phyloP scores from a whole-genome alignment of 2,329 filamentous ascomycete species.

The Seiridium unicorne region DNA sequence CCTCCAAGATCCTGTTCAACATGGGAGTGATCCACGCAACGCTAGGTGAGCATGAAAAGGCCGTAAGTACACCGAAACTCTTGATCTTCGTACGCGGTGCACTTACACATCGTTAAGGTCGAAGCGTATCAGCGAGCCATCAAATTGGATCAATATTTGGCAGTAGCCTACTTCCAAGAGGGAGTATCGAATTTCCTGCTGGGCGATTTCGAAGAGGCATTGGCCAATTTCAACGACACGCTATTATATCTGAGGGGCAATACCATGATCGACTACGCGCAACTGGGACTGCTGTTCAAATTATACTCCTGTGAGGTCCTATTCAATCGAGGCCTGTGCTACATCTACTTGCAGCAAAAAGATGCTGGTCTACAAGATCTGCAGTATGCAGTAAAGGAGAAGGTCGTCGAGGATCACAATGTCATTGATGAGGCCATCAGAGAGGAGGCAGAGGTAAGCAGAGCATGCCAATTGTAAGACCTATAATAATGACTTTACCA shows the following conservation, averaged over 20 bases:
- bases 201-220: conserved; percentile 93
- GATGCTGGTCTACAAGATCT: conserved; percentile 90
- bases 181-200: conserved; percentile 97
- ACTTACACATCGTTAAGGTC: conserved; percentile 54
- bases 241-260: conserved; percentile 92
- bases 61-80: conserved; percentile 57
- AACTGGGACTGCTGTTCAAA: conserved; percentile 92
- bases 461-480: conserved; percentile 15
- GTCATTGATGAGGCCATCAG: conserved; percentile 97
- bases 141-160: conserved; percentile 88
- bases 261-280: conserved; percentile 96
- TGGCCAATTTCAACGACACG: conserved; percentile 98
- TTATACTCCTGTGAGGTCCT: conserved; percentile 96
- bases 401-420: conserved; percentile 92
- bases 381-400: conserved; percentile 87
- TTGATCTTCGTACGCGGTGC: not conserved
- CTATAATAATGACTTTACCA: conserved; percentile 15
- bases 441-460: conserved; percentile 81
- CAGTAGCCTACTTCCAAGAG: conserved; percentile 97
- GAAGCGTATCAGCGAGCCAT: conserved; percentile 93
- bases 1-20: conserved; percentile 98
- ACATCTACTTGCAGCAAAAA: conserved; percentile 92
- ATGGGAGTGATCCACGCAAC: conserved; percentile 98
- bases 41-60: conserved; percentile 91
- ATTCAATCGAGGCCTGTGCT: conserved; percentile 95